These are phyloP conservation scores for Thalia dealbata DNA, from an alignment of 176 grass and related monocot genomes.

Conservation along the genomic window DNA sequence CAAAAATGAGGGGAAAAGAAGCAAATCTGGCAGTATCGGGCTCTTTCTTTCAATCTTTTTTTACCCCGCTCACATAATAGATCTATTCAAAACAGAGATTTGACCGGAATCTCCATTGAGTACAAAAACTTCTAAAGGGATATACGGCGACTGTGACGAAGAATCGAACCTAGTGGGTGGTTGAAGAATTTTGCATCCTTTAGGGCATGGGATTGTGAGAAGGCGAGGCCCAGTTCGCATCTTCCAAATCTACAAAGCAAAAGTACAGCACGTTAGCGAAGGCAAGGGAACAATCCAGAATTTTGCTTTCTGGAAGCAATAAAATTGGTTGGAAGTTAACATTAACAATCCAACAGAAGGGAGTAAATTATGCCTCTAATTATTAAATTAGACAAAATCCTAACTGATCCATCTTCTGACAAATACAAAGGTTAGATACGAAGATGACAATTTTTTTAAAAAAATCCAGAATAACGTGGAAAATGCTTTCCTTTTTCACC, in stretches of 20 bases:
- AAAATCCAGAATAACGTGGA: not conserved
- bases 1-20: too few species aligned
- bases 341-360: too few species aligned
- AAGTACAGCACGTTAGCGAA: not conserved
- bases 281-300: not conserved
- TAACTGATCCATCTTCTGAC: not conserved
- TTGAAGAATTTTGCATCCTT: constrained; percentile 81
- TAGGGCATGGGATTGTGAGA: constrained; percentile 69
- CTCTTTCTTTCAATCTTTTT: too few species aligned
- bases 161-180: constrained; percentile 48
- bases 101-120: constrained; percentile 89
- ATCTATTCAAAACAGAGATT: constrained; percentile 72
- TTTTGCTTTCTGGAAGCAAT: not conserved
- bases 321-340: too few species aligned
- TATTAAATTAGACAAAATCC: too few species aligned
- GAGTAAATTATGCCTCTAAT: too few species aligned
- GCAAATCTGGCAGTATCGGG: too few species aligned
- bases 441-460: not conserved
- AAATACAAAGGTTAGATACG: not conserved
- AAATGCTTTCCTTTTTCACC: not conserved
- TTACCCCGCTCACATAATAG: constrained; percentile 27
- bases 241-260: constrained; percentile 65
- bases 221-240: constrained; percentile 82
- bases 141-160: constrained; percentile 20
- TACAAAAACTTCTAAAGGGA: constrained; percentile 73